Evolutionary conservation across 2,329 filamentous ascomycete species (phyloP).

Genomic region (Talaromyces albobiverticillius): DNA sequence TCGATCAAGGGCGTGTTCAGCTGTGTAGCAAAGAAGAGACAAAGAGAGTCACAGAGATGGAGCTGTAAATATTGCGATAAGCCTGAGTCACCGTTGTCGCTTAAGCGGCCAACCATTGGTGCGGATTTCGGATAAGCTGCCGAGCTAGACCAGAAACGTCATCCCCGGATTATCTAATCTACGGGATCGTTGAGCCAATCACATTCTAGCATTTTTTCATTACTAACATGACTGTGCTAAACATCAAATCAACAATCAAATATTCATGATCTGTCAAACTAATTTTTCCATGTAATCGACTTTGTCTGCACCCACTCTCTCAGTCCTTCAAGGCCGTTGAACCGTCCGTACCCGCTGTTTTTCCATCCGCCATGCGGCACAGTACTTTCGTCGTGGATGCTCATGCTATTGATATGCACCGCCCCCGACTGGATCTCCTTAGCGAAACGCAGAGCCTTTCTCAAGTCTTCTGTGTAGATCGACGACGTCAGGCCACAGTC

Average conservation of each 20-base stretch:
- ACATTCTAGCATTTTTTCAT: too few relatives aligned
- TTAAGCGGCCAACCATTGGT: too few relatives aligned
- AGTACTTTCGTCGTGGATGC: constrained; percentile 5
- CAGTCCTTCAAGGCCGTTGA: constrained; percentile 1
- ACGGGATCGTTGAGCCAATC: too few relatives aligned
- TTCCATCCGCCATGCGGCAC: constrained; percentile 10
- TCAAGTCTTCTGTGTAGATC: constrained; percentile 43
- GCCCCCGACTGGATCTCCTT: constrained; percentile 5
- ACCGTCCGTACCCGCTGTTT: constrained; percentile 10
- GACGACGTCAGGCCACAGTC: constrained; percentile 38
- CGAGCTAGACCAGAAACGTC: constrained; percentile 4
- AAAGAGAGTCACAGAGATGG: too few relatives aligned
- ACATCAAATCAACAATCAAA: too few relatives aligned
- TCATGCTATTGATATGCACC: constrained; percentile 13
- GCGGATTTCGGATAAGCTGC: too few relatives aligned
- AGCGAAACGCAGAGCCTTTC: neutral
- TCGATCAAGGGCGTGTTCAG: too few relatives aligned
- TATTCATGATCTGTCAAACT: too few relatives aligned
- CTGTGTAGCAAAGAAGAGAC: too few relatives aligned
- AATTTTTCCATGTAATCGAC: constrained; percentile 12
- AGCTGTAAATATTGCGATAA: too few relatives aligned
- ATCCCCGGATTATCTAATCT: constrained; percentile 11
- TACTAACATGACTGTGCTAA: too few relatives aligned
- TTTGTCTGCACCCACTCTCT: constrained; percentile 10
- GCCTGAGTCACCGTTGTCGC: too few relatives aligned